A percentile compares a stretch with the other conserved stretches of the same genome.
Conservation (phyloP, 208 protist species). For the Angomonas deanei region DNA sequence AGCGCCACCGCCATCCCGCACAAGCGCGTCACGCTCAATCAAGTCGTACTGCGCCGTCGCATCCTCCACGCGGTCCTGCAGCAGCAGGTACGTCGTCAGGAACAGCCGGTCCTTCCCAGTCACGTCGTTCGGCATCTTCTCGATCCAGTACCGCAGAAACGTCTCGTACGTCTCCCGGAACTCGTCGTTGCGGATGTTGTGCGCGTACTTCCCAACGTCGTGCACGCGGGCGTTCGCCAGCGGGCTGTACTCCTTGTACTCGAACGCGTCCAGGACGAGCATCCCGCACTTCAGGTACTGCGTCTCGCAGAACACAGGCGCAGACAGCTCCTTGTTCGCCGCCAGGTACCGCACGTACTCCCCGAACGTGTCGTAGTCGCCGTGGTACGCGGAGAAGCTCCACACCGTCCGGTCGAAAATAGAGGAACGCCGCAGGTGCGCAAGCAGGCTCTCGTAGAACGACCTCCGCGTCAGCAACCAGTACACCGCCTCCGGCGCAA, state of each 20-base stretch:
- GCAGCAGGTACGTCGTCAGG: constrained; percentile 9
- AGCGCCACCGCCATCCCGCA: not conserved
- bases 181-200: constrained; percentile 15
- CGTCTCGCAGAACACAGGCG: not conserved
- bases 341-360: constrained; percentile 1
- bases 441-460: constrained; percentile 11
- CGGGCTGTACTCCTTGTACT: constrained; percentile 17
- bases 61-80: constrained; percentile 15
- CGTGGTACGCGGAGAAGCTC: constrained; percentile 14
- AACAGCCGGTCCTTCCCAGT: constrained; percentile 5
- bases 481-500: constrained; percentile 7
- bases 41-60: not conserved
- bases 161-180: constrained; percentile 9
- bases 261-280: constrained; percentile 3
- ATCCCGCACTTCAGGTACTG: constrained; percentile 4
- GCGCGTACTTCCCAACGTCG: constrained; percentile 11
- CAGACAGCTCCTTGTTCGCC: not conserved
- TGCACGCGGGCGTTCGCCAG: constrained; percentile 11
- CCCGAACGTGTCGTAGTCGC: constrained; percentile 1
- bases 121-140: constrained; percentile 3
- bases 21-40: not conserved
- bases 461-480: constrained; percentile 5
- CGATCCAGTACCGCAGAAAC: constrained; percentile 8
- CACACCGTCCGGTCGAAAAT: constrained; percentile 10
- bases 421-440: not conserved